Conservation (phyloP, 78 protist species). For the Dictyostelium purpureum region DNA sequence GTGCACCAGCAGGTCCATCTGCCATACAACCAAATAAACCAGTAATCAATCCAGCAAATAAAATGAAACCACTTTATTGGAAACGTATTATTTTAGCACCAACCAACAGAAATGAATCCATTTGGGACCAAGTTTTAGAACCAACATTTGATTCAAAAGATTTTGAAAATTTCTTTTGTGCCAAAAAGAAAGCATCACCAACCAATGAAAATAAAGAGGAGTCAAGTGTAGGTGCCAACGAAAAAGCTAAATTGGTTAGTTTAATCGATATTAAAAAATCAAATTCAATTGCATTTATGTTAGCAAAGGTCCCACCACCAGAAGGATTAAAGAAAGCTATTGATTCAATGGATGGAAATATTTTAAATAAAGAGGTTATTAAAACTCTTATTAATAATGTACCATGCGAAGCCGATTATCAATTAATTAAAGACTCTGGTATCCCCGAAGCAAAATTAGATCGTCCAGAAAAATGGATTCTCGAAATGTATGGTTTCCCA, state of each 20-base stretch:
- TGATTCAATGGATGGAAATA: slow-evolving; percentile 5
- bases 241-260: slow-evolving; percentile 46
- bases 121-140: slow-evolving; percentile 76
- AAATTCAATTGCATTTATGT: slow-evolving; percentile 70
- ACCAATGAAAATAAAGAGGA: background rate
- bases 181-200: slow-evolving; percentile 30
- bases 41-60: slow-evolving; percentile 41
- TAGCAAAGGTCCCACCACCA: slow-evolving; percentile 38
- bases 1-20: slow-evolving; percentile 49
- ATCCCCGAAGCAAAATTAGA: slow-evolving; percentile 24
- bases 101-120: slow-evolving; percentile 35
- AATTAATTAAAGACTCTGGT: slow-evolving; percentile 23
- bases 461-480: slow-evolving; percentile 68
- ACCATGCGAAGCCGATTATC: slow-evolving; percentile 44
- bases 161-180: slow-evolving; percentile 69
- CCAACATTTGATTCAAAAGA: slow-evolving; percentile 70
- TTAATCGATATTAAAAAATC: slow-evolving; percentile 65
- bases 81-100: slow-evolving; percentile 56
- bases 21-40: slow-evolving; percentile 79
- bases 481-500: slow-evolving; percentile 48
- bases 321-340: slow-evolving; percentile 31
- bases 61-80: slow-evolving; percentile 82
- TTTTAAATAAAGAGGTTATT: slow-evolving; percentile 15
- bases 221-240: background rate
- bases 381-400: slow-evolving; percentile 36